Evolutionary conservation across 768 basidiomycete genomes (phyloP), one percentile per base, ranked within the genome.

Genomic region (Cyclocybe cylindracea): DNA sequence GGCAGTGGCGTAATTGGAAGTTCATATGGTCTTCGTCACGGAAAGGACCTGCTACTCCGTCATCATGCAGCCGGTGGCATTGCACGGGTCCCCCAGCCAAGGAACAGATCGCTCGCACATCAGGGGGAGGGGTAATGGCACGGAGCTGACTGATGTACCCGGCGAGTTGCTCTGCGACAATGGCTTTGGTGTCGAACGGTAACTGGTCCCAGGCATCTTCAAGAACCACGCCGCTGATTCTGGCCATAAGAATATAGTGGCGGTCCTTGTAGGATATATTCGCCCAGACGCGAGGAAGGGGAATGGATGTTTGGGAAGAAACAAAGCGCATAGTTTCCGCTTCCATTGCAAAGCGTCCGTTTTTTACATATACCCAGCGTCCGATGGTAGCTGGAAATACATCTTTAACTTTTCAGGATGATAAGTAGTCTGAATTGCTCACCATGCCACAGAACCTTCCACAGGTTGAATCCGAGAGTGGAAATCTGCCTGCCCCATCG

Each of bases 1-100:
- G 16, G 16, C 24, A 4, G 13, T 47, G 45, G 11, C 45, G 31
- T 24, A 53, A 33, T 19, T 41, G 41, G 32, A 34, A 40, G 16
- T 50, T 40, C 39, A 43, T 41, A 29, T 50, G 39, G 10, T 50
- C 48, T 19, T 50, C 39, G 40, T 36, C 41, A 14, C 34, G 39
- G 32, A 50, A 50, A 5, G 48, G 48, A 9, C 48, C 48, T 10
- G 41, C 13, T 11, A 11, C 35, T 7, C 33, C 48, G 16, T 32
- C n/a, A 10, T 19, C 39, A 10, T 41, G 29, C 5, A 40, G 16
- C 8, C 48, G 31, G 13, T 31, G 19, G 48, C 41, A 40, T 14
- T n/a, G 39, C 8, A 50, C 10, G 35, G 48, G 48, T 6, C 48
- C 48, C 10, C 48, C 48, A 10, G 6, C 10, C 32, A 50, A 4